Base-by-base conservation (phyloP, 2,329 filamentous ascomycete species). In the Fonsecaea pedrosoi region DNA sequence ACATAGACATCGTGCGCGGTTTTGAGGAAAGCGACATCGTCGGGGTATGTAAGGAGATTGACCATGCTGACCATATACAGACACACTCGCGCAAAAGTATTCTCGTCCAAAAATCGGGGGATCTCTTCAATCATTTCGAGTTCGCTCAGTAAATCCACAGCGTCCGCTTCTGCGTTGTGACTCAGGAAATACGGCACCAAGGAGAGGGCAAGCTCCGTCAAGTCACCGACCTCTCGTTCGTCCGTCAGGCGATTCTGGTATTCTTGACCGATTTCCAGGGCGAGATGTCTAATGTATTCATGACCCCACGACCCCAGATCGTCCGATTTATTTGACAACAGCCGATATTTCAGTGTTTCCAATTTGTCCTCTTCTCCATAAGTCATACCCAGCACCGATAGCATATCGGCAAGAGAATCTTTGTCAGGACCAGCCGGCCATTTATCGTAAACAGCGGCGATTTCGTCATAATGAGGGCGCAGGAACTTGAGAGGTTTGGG, bases 1-100 rank as follows among this genome's bases (percentile, higher is more conserved):
- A 93, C 90, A 82, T 99, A 99, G 76, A 99, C 96, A 70, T 90
- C 87, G 82, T 98, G 95, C 56, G 94, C 94, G 7, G 94, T 96
- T 71, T 89, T 90, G 67, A 99, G 89, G 81, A 99, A 98, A 74
- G 92, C 89, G 77, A 97, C 92, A 80, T 99, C 97, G 80, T 99
- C 95, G 53, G 95, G 95, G 76, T 96, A 98, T 62, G 95, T 97
- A 78, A 99, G 88, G 21, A 99, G 87, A 76, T 95, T 96, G 73
- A 99, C 95, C 92, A 98, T 98, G 83, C 92, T 96, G 74, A 96
- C 92, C 90, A 99, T 97, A 82, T 99, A 99, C 73, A 99, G 82
- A 77, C 95, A 98, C 64, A 97, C 95, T 75, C 95, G 86, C 60
- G 91, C 85, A 78, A 96, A 99, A 32, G 94, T 98, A 81, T 98